Conservation (phyloP, 2,329 filamentous ascomycete species). For the Scytalidium sp. region DNA sequence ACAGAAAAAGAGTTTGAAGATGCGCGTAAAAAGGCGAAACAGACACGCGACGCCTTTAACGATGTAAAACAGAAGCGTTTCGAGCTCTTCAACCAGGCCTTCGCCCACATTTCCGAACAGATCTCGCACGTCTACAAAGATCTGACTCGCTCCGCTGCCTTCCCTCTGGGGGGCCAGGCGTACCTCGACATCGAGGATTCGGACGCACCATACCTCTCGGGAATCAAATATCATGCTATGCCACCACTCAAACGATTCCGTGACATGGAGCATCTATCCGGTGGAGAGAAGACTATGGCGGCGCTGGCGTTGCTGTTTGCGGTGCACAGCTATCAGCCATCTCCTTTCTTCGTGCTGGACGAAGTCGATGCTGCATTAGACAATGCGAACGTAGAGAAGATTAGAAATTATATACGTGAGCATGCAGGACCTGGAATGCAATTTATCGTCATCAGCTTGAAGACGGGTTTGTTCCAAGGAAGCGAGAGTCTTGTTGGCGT, state of each 20-base stretch:
- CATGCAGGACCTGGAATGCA: slow-evolving; percentile 97
- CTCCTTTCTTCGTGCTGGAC: slow-evolving; percentile 95
- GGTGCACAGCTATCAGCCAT: slow-evolving; percentile 93
- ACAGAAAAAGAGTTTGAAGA: slow-evolving; percentile 90
- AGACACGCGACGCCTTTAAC: slow-evolving; percentile 80
- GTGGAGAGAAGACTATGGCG: slow-evolving; percentile 98
- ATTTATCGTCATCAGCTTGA: slow-evolving; percentile 96
- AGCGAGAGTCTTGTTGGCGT: slow-evolving; percentile 95
- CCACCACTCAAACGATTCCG: slow-evolving; percentile 96
- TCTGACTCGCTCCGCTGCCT: slow-evolving; percentile 84
- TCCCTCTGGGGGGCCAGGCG: slow-evolving; percentile 83
- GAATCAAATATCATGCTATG: slow-evolving; percentile 99
- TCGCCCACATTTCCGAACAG: slow-evolving; percentile 90
- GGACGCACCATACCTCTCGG: slow-evolving; percentile 93
- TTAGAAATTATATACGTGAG: slow-evolving; percentile 93
- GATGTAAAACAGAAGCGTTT: slow-evolving; percentile 77
- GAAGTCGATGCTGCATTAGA: slow-evolving; percentile 98
- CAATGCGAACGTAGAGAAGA: slow-evolving; percentile 93
- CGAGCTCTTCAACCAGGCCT: slow-evolving; percentile 93
- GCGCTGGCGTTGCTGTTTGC: slow-evolving; percentile 95
- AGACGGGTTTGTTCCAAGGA: slow-evolving; percentile 93
- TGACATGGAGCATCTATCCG: slow-evolving; percentile 97
- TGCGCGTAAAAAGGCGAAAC: slow-evolving; percentile 70
- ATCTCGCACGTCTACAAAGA: slow-evolving; percentile 94
- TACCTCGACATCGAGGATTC: slow-evolving; percentile 91